A percentile compares a stretch with the other conserved stretches of the same genome.
These are phyloP conservation scores for Mortierella sp. DNA, from an alignment of 371 early-diverging fungal genomes.

Conservation along the genomic window DNA sequence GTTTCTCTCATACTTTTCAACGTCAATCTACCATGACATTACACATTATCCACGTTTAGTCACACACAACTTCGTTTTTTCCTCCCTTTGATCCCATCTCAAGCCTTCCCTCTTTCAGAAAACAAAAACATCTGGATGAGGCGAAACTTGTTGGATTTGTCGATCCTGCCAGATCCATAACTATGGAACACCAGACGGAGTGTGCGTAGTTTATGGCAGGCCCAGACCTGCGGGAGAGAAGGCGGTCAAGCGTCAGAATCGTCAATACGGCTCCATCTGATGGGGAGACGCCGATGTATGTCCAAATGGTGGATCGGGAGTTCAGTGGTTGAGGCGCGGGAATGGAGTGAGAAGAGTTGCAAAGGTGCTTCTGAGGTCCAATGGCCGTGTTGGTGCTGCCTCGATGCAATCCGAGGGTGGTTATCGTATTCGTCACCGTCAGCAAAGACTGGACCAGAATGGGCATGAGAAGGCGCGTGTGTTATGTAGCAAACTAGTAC, in stretches of 20 bases:
- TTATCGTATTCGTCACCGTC: background rate
- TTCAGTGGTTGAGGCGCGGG: background rate
- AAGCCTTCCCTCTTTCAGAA: too few species aligned
- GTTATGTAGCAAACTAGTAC: too few species aligned
- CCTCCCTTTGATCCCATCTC: too few species aligned
- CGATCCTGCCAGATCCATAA: background rate
- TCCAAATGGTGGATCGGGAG: background rate
- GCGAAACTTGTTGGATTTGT: background rate
- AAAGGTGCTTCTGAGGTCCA: background rate
- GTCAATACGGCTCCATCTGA: background rate
- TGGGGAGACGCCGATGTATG: background rate
- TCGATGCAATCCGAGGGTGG: background rate
- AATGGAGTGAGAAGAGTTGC: background rate
- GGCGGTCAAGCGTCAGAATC: background rate
- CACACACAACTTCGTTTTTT: too few species aligned
- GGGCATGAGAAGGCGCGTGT: too few species aligned
- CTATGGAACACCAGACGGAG: background rate
- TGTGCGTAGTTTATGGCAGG: background rate
- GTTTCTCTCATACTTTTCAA: too few species aligned
- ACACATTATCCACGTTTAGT: too few species aligned
- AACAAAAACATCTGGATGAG: background rate
- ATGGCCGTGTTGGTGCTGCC: background rate
- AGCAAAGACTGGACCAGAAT: background rate
- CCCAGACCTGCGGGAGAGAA: background rate
- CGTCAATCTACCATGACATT: too few species aligned